Conservation (phyloP, 768 basidiomycete species). For the Mrakia gelida region DNA sequence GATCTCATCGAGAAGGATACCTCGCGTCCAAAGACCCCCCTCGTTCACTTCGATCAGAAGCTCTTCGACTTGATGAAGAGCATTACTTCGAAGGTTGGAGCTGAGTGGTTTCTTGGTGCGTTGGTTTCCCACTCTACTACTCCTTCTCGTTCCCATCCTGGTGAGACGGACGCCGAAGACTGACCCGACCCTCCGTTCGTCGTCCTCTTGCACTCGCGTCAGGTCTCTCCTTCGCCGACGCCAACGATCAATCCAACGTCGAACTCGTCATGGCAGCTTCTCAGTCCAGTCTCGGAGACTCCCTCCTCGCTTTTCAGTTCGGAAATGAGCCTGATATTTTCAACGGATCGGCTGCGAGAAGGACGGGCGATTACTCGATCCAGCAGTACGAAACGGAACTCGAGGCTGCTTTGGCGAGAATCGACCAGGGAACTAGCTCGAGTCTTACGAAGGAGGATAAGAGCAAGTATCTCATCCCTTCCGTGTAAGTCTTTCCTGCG, state of each 20-base stretch:
- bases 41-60: too few species aligned
- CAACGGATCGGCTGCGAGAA: background rate
- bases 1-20: too few species aligned
- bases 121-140: too few species aligned
- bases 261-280: background rate
- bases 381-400: background rate
- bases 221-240: slow-evolving; percentile 6
- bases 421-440: background rate
- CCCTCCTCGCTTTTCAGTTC: background rate
- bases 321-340: slow-evolving; percentile 12
- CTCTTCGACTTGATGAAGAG: too few species aligned
- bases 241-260: slow-evolving; percentile 9
- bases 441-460: background rate
- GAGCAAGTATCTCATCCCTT: slow-evolving; percentile 12
- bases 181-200: too few species aligned
- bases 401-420: background rate
- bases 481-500: background rate
- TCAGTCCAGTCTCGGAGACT: background rate
- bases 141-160: too few species aligned
- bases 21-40: too few species aligned
- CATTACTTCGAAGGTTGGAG: too few species aligned
- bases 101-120: too few species aligned
- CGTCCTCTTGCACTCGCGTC: too few species aligned
- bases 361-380: slow-evolving; percentile 4
- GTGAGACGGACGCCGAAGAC: too few species aligned